Percentiles rank a stretch among this genome's conserved stretches.
phyloP scores from a whole-genome alignment of 331 rosid species.

The Spiraea crenata region DNA sequence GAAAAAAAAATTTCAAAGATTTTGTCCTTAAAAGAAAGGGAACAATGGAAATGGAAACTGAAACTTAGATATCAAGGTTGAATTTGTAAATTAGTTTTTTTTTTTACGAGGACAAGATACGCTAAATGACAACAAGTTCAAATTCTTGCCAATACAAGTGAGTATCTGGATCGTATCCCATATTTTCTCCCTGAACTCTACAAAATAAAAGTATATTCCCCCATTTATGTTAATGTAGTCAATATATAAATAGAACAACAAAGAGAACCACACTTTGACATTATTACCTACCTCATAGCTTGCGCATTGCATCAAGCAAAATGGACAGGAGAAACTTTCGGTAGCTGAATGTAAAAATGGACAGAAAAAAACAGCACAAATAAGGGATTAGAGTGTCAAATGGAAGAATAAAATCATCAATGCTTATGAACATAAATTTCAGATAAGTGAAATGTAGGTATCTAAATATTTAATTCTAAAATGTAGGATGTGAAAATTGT shows the following conservation, averaged over 20 bases:
- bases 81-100: background rate
- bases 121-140: background rate
- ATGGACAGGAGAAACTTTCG: slow-evolving; percentile 91
- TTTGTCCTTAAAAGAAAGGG: slow-evolving; percentile 1
- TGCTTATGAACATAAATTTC: background rate
- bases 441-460: background rate
- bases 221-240: background rate
- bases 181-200: background rate
- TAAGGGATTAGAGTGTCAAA: background rate
- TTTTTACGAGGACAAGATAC: background rate
- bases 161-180: background rate
- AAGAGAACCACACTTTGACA: slow-evolving; percentile 2
- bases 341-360: slow-evolving; percentile 58
- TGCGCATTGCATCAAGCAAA: slow-evolving; percentile 90
- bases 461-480: background rate
- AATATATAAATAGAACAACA: background rate
- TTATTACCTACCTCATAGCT: slow-evolving; percentile 73
- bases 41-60: background rate
- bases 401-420: background rate
- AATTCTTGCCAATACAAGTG: background rate
- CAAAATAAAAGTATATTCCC: background rate
- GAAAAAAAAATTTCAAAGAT: background rate
- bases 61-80: background rate
- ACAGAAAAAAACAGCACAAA: slow-evolving; percentile 27
- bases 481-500: background rate